phyloP scores from a whole-genome alignment of 2,329 filamentous ascomycete species.

The Gaeumannomyces sp. region DNA sequence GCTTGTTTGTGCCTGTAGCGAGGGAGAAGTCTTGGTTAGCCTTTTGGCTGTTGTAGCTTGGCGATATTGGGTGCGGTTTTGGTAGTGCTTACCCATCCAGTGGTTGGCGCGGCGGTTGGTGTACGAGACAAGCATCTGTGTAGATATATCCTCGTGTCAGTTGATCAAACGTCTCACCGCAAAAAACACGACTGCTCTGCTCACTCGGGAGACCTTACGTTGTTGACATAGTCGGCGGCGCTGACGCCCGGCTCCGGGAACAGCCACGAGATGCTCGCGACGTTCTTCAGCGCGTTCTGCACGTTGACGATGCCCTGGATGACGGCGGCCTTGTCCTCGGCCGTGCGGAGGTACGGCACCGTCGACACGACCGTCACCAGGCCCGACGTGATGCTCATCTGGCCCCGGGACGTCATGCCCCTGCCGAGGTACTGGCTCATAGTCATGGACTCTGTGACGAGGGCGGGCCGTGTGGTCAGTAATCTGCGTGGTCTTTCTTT shows the following conservation, averaged over 20 bases:
- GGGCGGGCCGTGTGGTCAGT: conserved; percentile 9
- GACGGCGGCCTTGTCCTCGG: conserved; percentile 57
- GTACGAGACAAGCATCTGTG: conserved; percentile 31
- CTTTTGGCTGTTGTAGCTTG: too few relatives aligned
- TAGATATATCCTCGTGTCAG: conserved; percentile 27
- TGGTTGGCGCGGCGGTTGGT: conserved; percentile 14
- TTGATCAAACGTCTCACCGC: neutral
- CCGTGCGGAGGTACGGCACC: conserved; percentile 53
- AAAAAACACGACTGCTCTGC: too few relatives aligned
- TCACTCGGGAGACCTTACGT: conserved; percentile 24
- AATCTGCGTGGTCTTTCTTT: neutral
- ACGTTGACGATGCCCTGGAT: conserved; percentile 57
- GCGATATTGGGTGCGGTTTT: too few relatives aligned
- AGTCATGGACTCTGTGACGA: conserved; percentile 31
- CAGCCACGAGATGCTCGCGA: conserved; percentile 50
- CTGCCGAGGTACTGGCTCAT: conserved; percentile 59
- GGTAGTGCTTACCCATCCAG: conserved; percentile 10
- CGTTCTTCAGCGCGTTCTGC: conserved; percentile 43
- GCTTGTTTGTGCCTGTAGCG: conserved; percentile 18
- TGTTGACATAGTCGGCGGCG: conserved; percentile 50
- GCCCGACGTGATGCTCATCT: conserved; percentile 51
- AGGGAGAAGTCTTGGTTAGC: neutral
- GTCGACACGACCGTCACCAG: conserved; percentile 54
- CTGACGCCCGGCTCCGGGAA: conserved; percentile 46
- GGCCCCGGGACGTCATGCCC: conserved; percentile 54